These are phyloP conservation scores for Byssothecium circinans DNA, from an alignment of 2,329 filamentous ascomycete species.

Conservation along the genomic window DNA sequence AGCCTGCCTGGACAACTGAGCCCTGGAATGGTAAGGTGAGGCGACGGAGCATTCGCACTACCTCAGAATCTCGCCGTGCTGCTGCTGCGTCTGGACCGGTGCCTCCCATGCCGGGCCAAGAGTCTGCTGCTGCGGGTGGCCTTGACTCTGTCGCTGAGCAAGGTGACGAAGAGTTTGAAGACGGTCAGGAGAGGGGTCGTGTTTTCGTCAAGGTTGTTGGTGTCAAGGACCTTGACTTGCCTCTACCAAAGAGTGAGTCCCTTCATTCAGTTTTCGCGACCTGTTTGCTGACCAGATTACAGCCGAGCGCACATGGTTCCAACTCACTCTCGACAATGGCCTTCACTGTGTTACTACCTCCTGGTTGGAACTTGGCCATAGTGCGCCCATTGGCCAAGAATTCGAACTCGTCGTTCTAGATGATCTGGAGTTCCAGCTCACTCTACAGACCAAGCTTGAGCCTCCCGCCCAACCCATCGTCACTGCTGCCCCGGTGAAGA, in stretches of 20 bases:
- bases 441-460: constrained; percentile 91
- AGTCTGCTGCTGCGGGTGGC: constrained; percentile 70
- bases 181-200: constrained; percentile 83
- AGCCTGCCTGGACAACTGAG: constrained; percentile 91
- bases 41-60: constrained; percentile 63
- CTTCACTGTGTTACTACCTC: constrained; percentile 96
- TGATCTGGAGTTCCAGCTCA: constrained; percentile 98
- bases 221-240: constrained; percentile 91
- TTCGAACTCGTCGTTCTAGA: constrained; percentile 97
- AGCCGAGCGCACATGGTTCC: constrained; percentile 93
- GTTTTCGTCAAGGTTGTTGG: constrained; percentile 99
- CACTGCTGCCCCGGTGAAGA: constrained; percentile 61
- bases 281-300: constrained; percentile 16
- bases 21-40: constrained; percentile 88
- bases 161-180: constrained; percentile 66
- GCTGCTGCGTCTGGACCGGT: constrained; percentile 63
- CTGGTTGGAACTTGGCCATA: constrained; percentile 89
- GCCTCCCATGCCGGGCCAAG: constrained; percentile 84
- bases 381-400: constrained; percentile 93
- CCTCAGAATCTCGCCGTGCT: constrained; percentile 63
- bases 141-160: constrained; percentile 71
- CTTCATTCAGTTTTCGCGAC: not conserved
- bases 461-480: constrained; percentile 60
- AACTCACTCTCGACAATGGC: constrained; percentile 95
- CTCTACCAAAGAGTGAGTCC: constrained; percentile 80